These are phyloP conservation scores for Boehmeria nivea DNA, from an alignment of 306 rosid species.

Conservation along the genomic window DNA sequence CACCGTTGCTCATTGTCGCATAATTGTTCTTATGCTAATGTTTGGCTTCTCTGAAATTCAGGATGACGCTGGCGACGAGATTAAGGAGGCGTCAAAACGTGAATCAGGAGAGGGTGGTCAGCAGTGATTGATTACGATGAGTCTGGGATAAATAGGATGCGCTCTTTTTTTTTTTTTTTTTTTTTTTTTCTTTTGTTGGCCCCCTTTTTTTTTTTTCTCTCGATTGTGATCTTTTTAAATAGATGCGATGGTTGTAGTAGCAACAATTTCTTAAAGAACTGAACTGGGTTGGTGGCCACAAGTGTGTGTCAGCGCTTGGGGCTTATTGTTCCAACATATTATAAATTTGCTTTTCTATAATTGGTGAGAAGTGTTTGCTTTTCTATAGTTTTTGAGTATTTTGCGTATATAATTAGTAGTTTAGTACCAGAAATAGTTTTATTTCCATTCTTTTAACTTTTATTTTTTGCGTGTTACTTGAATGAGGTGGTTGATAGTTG, in stretches of 20 bases:
- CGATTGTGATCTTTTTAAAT: slow-evolving; percentile 27
- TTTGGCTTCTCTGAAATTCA: slow-evolving; percentile 20
- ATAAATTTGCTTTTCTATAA: slow-evolving; percentile 34
- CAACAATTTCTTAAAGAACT: slow-evolving; percentile 31
- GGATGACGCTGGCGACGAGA: slow-evolving; percentile 95
- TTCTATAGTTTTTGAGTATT: neutral
- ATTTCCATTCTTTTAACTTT: too few species aligned
- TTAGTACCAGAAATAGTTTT: too few species aligned
- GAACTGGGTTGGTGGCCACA: neutral
- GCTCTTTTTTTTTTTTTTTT: slow-evolving; percentile 19
- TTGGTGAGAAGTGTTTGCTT: slow-evolving; percentile 33
- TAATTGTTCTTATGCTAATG: neutral
- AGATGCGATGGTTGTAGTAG: slow-evolving; percentile 50
- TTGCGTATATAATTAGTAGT: too few species aligned
- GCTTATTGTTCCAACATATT: slow-evolving; percentile 31
- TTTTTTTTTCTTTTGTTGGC: slow-evolving; percentile 11
- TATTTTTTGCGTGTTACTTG: too few species aligned
- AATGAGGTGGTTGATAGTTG: too few species aligned
- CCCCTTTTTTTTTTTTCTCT: neutral
- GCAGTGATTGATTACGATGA: slow-evolving; percentile 27
- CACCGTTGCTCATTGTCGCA: neutral
- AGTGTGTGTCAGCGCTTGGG: too few species aligned
- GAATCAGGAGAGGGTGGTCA: slow-evolving; percentile 55
- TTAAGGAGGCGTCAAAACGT: slow-evolving; percentile 83
- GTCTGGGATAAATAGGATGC: slow-evolving; percentile 27